Evolutionary conservation across 257 asterid genomes (phyloP).

Genomic region (Hygrophila difformis): DNA sequence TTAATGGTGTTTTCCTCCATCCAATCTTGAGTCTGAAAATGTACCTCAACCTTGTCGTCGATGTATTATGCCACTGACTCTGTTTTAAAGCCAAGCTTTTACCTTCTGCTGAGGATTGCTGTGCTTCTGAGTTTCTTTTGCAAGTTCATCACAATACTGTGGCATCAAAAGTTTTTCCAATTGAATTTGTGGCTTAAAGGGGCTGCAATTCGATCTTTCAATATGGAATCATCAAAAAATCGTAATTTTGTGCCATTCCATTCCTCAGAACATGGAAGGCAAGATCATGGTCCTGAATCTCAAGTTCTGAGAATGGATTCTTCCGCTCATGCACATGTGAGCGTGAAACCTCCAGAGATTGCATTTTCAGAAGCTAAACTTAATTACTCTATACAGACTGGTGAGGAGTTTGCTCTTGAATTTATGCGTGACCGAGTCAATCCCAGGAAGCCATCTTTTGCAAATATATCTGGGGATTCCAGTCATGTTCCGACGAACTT

Average conservation of each 20-base stretch:
- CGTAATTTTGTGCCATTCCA: conserved; percentile 26
- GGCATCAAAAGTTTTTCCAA: background rate
- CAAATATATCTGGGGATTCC: conserved; percentile 51
- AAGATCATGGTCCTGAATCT: conserved; percentile 38
- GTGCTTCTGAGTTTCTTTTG: background rate
- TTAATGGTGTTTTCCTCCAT: background rate
- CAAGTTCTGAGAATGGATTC: conserved; percentile 35
- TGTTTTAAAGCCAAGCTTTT: background rate
- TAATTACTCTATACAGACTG: conserved; percentile 88
- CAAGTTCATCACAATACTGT: background rate
- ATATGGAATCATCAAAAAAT: conserved; percentile 53
- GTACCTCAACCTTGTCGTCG: background rate
- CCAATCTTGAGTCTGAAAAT: background rate
- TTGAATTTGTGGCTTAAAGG: background rate
- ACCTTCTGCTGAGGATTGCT: background rate
- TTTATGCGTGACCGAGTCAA: conserved; percentile 80
- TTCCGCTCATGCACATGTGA: conserved; percentile 32
- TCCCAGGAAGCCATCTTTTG: conserved; percentile 40
- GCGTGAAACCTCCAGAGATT: conserved; percentile 28
- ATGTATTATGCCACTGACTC: background rate
- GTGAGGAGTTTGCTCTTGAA: conserved; percentile 87
- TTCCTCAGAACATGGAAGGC: conserved; percentile 30
- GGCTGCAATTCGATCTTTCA: background rate
- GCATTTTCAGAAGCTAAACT: conserved; percentile 45
- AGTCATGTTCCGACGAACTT: conserved; percentile 32